Percentiles rank a stretch among this genome's conserved stretches.
These are phyloP conservation scores for Hericium coralloides DNA, from an alignment of 768 basidiomycete genomes.

Conservation along the genomic window DNA sequence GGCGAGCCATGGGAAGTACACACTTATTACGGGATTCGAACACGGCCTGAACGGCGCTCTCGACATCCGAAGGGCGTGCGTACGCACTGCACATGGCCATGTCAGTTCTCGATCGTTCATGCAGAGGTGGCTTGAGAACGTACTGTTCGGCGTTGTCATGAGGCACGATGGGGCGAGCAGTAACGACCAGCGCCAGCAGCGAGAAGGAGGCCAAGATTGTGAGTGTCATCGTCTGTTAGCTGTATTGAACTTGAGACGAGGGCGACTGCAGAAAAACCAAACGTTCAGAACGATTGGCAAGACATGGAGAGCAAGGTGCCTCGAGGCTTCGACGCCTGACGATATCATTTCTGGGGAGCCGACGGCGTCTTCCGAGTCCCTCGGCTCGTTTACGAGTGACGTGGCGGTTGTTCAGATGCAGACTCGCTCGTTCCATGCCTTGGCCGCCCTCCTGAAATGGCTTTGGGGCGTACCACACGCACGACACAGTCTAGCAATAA, in stretches of 20 bases:
- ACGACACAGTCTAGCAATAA: too few species aligned
- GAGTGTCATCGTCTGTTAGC: conserved; percentile 24
- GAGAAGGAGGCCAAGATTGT: conserved; percentile 29
- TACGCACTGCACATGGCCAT: conserved; percentile 1
- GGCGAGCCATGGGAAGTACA: conserved; percentile 8
- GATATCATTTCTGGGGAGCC: background rate
- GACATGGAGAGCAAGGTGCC: background rate
- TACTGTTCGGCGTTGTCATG: conserved; percentile 20
- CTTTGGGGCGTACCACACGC: too few species aligned
- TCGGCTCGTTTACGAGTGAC: background rate
- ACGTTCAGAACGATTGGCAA: background rate
- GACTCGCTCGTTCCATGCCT: background rate
- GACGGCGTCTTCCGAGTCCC: too few species aligned
- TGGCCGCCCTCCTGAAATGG: too few species aligned
- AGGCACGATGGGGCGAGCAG: conserved; percentile 29
- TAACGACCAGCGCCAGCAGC: conserved; percentile 36
- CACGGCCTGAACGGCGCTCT: conserved; percentile 25
- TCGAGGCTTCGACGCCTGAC: background rate
- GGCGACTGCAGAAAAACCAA: background rate
- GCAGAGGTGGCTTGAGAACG: conserved; percentile 9
- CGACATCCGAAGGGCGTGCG: conserved; percentile 17
- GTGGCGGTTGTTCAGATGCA: background rate
- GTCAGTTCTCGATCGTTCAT: background rate
- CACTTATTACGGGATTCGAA: conserved; percentile 30
- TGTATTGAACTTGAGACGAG: background rate